phyloP scores from a whole-genome alignment of 225 moss, liverwort and hornwort genomes.

The Takakia lepidozioides region DNA sequence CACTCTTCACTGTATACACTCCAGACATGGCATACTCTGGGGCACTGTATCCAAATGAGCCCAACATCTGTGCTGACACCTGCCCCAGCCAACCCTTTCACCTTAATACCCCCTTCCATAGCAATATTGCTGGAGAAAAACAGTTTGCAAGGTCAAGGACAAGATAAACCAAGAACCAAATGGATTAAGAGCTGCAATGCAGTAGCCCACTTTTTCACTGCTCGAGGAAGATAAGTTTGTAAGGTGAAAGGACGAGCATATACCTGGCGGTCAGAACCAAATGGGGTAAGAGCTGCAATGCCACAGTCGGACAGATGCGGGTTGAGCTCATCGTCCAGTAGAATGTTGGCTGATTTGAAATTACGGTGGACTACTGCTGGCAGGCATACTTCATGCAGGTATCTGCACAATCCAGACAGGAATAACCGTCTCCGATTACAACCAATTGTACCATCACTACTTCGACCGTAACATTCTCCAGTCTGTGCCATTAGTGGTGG shows the following conservation, averaged over 20 bases:
- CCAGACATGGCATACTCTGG: slow-evolving; percentile 79
- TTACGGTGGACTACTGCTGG: slow-evolving; percentile 73
- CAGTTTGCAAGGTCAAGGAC: no score
- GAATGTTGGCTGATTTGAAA: slow-evolving; percentile 74
- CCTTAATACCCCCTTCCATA: no score
- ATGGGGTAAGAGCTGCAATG: slow-evolving; percentile 63
- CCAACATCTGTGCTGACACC: slow-evolving; percentile 73
- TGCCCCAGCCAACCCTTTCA: slow-evolving; percentile 9
- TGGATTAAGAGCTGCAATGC: no score
- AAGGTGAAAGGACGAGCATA: not conserved
- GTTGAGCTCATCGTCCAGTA: slow-evolving; percentile 61
- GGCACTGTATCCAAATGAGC: slow-evolving; percentile 78
- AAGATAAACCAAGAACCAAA: no score
- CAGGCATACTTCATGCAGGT: slow-evolving; percentile 68
- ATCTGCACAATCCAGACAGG: slow-evolving; percentile 19
- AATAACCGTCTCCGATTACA: not conserved
- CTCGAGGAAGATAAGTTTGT: no score
- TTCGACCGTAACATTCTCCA: no score
- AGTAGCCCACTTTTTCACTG: no score
- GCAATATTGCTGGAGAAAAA: no score
- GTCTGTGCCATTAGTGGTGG: no score
- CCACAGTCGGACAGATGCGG: slow-evolving; percentile 66
- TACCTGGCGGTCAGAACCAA: slow-evolving; percentile 72
- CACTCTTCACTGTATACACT: slow-evolving; percentile 63
- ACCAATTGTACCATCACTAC: no score